Conservation (phyloP, 306 rosid genomes). For the Trifolium fragiferum region DNA sequence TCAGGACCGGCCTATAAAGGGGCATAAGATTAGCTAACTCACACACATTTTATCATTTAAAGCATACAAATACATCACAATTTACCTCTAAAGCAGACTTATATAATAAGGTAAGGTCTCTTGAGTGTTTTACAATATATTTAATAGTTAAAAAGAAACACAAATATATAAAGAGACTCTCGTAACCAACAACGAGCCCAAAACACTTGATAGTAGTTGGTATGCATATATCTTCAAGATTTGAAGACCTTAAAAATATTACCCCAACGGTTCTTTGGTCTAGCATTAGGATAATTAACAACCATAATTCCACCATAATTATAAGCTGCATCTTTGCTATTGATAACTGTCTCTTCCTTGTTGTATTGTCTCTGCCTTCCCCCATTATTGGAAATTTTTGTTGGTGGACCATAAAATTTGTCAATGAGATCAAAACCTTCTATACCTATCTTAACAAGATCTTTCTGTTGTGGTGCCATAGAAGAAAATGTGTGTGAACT, state of each 20-base stretch:
- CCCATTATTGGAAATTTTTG: slow-evolving; percentile 6
- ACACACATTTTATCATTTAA: too few relatives aligned
- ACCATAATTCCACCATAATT: slow-evolving; percentile 40
- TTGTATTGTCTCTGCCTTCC: slow-evolving; percentile 19
- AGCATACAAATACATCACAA: too few relatives aligned
- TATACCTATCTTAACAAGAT: slow-evolving; percentile 47
- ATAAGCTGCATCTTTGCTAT: slow-evolving; percentile 41
- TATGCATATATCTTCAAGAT: slow-evolving; percentile 16
- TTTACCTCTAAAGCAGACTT: too few relatives aligned
- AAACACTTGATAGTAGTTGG: neutral
- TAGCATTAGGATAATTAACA: slow-evolving; percentile 33
- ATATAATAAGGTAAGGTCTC: too few relatives aligned
- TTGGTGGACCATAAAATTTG: slow-evolving; percentile 38
- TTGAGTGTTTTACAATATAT: too few relatives aligned
- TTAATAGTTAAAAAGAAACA: too few relatives aligned
- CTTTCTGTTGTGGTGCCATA: slow-evolving; percentile 42
- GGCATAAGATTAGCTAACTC: too few relatives aligned
- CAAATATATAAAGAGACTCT: too few relatives aligned
- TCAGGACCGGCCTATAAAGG: too few relatives aligned
- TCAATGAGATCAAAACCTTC: slow-evolving; percentile 48
- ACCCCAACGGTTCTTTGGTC: slow-evolving; percentile 43
- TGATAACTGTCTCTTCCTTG: slow-evolving; percentile 37
- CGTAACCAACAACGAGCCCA: neutral
- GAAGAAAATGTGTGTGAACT: neutral
- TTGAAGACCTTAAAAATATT: slow-evolving; percentile 35